Conservation (phyloP, 2,329 filamentous ascomycete species). For the Tolypocladium ovalisporum region DNA sequence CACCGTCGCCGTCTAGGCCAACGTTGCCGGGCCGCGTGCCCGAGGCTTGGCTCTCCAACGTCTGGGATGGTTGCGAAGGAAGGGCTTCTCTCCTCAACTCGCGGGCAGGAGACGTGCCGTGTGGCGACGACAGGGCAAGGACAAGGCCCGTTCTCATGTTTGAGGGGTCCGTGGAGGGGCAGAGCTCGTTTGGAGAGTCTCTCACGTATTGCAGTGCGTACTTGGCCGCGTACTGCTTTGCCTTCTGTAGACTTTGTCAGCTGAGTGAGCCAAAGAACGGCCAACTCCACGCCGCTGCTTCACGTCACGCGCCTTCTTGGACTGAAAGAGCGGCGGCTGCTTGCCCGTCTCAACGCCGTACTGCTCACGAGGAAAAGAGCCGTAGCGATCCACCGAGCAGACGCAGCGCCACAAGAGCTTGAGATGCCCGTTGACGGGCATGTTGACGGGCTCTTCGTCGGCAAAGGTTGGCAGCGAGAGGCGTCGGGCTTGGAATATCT, state of each 20-base stretch:
- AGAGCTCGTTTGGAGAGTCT: neutral
- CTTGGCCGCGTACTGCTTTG: constrained; percentile 42
- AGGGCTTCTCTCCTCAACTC: constrained; percentile 1
- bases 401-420: constrained; percentile 13
- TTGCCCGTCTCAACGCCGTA: constrained; percentile 20
- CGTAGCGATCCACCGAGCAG: constrained; percentile 12
- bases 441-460: constrained; percentile 6
- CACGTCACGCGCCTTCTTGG: constrained; percentile 30
- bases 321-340: constrained; percentile 24
- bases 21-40: neutral
- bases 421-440: constrained; percentile 11
- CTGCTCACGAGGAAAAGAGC: constrained; percentile 17
- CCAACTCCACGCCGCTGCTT: neutral
- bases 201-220: constrained; percentile 31
- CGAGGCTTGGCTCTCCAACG: neutral
- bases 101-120: neutral
- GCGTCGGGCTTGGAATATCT: constrained; percentile 6
- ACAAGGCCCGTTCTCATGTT: neutral
- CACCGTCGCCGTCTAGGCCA: neutral
- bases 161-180: neutral
- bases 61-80: neutral
- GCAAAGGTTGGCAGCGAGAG: constrained; percentile 4
- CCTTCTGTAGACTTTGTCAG: constrained; percentile 18
- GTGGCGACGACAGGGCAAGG: neutral
- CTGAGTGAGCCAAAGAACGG: neutral